Evolutionary conservation across 2,329 filamentous ascomycete genomes (phyloP), one percentile per base, ranked within the genome.

Genomic region (Lecanicillium sp.): DNA sequence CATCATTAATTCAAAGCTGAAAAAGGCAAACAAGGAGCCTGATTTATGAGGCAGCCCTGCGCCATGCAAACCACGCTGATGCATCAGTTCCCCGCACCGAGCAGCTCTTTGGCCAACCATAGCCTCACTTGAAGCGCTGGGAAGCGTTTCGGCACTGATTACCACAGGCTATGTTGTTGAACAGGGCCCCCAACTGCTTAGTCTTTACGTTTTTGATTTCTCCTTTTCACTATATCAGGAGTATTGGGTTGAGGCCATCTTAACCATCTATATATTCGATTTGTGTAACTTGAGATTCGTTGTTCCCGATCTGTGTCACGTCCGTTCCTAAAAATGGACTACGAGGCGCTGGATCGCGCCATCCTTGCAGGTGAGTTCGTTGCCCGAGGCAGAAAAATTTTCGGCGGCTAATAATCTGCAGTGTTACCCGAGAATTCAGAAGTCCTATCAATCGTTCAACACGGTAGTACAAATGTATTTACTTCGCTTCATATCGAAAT

Each of bases 391-490:
- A 15, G 7, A 6, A 35, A 19, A n/a, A n/a, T 7, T 7, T 15
- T 17, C 38, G 14, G 38, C 24, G 12, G 6, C 33, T 45, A 17
- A 36, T 29, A 2, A 12, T 15, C 17, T 20, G 4, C 23, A 49
- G 40, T 15, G 3, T 32, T 49, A 3, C 47, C 47, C 14, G 2
- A 12, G 12, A 26, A 40, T 17, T 24, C 5, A 4, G 24, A 38
- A 19, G 10, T 39, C 4, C 12, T 39, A 11, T 43, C 32, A 3
- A 20, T 49, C n/a, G 35, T 37, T 14, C 23, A 44, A n/a, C 47
- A 49, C 33, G 47, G 40, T 10, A 33, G 30, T 12, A 49, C 46
- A 15, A 48, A 48, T 30, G 46, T 41, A 23, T 1, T 38, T 36
- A 19, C 11, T 19, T 10, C 3, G 3, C 36, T 21, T 43, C 4